These are phyloP conservation scores for Chaetoscypha palmicola DNA, from an alignment of 2,329 filamentous ascomycete genomes.

Conservation along the genomic window DNA sequence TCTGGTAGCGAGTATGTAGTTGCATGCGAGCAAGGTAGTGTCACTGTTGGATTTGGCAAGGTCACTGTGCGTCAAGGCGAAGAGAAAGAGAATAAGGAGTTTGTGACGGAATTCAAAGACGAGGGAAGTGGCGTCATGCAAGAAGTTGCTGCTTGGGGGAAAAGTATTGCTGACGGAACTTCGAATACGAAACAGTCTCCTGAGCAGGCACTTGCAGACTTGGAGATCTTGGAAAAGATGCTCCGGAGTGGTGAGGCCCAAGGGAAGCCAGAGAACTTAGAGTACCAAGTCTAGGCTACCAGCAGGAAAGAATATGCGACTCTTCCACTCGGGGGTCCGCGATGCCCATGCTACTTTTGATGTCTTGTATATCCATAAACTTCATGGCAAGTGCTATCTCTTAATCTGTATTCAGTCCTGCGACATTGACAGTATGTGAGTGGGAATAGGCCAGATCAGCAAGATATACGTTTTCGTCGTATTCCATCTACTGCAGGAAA, in stretches of 20 bases:
- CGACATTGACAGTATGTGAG: too few relatives aligned
- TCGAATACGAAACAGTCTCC: conserved; percentile 22
- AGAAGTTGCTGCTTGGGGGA: conserved; percentile 29
- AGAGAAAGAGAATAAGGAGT: conserved; percentile 20
- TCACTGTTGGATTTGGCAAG: conserved; percentile 20
- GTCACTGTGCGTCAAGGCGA: conserved; percentile 26
- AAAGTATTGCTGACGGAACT: conserved; percentile 22
- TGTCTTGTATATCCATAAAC: too few relatives aligned
- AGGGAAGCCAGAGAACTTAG: conserved; percentile 21
- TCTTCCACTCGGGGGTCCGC: too few relatives aligned
- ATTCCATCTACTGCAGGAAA: too few relatives aligned
- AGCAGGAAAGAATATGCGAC: too few relatives aligned
- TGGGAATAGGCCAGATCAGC: too few relatives aligned
- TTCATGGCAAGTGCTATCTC: too few relatives aligned
- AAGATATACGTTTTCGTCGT: too few relatives aligned
- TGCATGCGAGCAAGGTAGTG: conserved; percentile 30
- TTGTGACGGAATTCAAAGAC: conserved; percentile 25
- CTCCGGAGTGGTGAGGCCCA: conserved; percentile 30
- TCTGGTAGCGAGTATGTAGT: conserved; percentile 27
- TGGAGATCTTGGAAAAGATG: conserved; percentile 31
- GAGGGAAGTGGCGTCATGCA: conserved; percentile 27
- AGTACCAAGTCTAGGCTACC: conserved; percentile 24
- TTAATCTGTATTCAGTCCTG: too few relatives aligned
- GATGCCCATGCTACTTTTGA: too few relatives aligned
- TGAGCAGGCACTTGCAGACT: conserved; percentile 24